Evolutionary conservation across 345 rosid genomes (phyloP).

Genomic region (Cardamine occulta): DNA sequence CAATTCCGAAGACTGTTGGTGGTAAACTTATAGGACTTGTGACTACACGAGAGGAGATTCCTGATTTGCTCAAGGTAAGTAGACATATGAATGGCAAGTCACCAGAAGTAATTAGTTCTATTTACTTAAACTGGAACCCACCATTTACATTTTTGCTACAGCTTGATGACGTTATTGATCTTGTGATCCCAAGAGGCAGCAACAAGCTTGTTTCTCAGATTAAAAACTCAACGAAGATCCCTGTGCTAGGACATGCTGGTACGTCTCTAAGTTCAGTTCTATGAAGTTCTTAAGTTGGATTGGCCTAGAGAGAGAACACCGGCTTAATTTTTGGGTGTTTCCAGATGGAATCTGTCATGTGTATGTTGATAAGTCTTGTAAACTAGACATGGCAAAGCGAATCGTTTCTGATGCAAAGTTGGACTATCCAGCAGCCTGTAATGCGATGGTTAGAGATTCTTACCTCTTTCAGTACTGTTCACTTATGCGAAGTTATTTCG

Average conservation of each 20-base stretch:
- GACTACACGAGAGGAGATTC: slow-evolving; percentile 94
- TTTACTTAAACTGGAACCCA: slow-evolving; percentile 31
- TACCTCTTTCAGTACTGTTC: slow-evolving; percentile 18
- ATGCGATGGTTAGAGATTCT: slow-evolving; percentile 76
- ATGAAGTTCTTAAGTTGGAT: slow-evolving; percentile 2
- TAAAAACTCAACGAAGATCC: slow-evolving; percentile 91
- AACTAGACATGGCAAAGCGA: slow-evolving; percentile 77
- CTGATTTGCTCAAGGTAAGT: slow-evolving; percentile 89
- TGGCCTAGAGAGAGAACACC: slow-evolving; percentile 21
- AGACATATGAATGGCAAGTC: slow-evolving; percentile 31
- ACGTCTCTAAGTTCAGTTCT: slow-evolving; percentile 16
- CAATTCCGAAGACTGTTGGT: slow-evolving; percentile 82
- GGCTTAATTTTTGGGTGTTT: slow-evolving; percentile 2
- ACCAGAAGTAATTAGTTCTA: slow-evolving; percentile 3
- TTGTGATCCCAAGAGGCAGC: slow-evolving; percentile 99
- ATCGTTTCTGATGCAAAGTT: slow-evolving; percentile 83
- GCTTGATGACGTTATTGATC: slow-evolving; percentile 99
- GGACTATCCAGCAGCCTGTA: slow-evolving; percentile 98
- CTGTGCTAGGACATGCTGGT: slow-evolving; percentile 99
- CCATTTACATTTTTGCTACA: slow-evolving; percentile 47
- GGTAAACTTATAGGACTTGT: slow-evolving; percentile 87
- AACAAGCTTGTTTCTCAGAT: slow-evolving; percentile 91
- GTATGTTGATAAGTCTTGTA: slow-evolving; percentile 88
- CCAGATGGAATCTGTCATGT: slow-evolving; percentile 98
- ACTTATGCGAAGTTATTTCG: slow-evolving; percentile 9